Base-by-base conservation (phyloP, 208 protist genomes). In the Wallacemonas rigidus region DNA sequence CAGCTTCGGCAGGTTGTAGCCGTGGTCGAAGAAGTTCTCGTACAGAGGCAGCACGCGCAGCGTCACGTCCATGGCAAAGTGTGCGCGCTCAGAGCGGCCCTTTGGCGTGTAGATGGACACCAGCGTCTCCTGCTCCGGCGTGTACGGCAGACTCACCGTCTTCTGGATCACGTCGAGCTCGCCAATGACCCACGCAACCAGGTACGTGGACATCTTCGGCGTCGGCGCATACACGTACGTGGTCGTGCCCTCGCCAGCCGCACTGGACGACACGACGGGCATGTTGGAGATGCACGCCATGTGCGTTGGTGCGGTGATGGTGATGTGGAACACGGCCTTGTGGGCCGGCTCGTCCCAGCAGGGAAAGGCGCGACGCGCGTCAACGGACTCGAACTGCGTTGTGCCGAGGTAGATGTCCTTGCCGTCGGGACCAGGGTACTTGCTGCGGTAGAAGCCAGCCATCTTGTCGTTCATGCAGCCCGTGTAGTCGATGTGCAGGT, bases 291-390 rank as follows among this genome's bases (percentile, higher is more conserved):
- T 75, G 7, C 89, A 89, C 67, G 79, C 72, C 57, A 91, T 58
- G 63, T 94, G 50, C 12, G 74, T 72, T 4, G 88, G 85, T 6
- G 95, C 88, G 9, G 82, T 90, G 11, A 99, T 71, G 67, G 86
- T 89, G 35, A 99, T 70, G 63, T 88, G 81, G 78, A 99, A 99
- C 3, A 91, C 91, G 1, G 97, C 93, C 77, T 99, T 99, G 38
- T 94, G 53, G 6, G 89, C 83, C 2, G 98, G 97, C 82, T 99
- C 97, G 70, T 99, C 98, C 89, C 92, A 98, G 76, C 97, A 99
- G 8, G 97, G 97, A 72, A 99, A 94, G 26, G 92, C 92, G 48
- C 92, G 78, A 56, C 97, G 86, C 2, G 94, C 92, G 67, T 98
- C 97, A 0, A 93, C 92, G 8, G 95, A 58, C 78, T 98, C 96